These are phyloP conservation scores for Daldinia sp. DNA, from an alignment of 2,329 filamentous ascomycete genomes.

Conservation along the genomic window DNA sequence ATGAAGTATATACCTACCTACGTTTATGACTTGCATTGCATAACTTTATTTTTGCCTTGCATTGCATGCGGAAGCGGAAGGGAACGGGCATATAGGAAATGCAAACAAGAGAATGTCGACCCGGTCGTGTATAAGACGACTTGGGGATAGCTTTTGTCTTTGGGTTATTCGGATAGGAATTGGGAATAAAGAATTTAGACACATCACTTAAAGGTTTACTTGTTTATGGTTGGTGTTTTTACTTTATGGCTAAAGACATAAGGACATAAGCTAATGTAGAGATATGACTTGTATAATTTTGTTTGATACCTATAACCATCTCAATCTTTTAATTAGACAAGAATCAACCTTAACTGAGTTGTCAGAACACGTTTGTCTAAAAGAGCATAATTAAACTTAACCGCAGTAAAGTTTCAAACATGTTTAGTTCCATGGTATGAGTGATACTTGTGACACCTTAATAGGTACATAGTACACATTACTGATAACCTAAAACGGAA, in stretches of 20 bases:
- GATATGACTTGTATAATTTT: too few relatives aligned
- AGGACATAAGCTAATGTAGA: too few relatives aligned
- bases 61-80: background rate
- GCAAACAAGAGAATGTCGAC: background rate
- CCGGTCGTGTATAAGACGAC: background rate
- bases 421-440: background rate
- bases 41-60: background rate
- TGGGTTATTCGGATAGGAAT: background rate
- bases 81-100: background rate
- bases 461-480: background rate
- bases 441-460: background rate
- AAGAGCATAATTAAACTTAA: background rate
- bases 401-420: background rate
- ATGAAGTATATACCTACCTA: slow-evolving; percentile 4
- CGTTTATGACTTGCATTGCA: background rate
- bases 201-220: background rate
- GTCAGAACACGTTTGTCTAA: background rate
- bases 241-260: too few relatives aligned
- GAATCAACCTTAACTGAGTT: too few relatives aligned
- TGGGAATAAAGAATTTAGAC: background rate
- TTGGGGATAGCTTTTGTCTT: slow-evolving; percentile 15
- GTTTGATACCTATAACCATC: too few relatives aligned
- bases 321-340: too few relatives aligned
- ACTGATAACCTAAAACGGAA: background rate
- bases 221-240: background rate